phyloP scores from a whole-genome alignment of 441 rosid genomes.

The Cnidoscolus chayamansa region DNA sequence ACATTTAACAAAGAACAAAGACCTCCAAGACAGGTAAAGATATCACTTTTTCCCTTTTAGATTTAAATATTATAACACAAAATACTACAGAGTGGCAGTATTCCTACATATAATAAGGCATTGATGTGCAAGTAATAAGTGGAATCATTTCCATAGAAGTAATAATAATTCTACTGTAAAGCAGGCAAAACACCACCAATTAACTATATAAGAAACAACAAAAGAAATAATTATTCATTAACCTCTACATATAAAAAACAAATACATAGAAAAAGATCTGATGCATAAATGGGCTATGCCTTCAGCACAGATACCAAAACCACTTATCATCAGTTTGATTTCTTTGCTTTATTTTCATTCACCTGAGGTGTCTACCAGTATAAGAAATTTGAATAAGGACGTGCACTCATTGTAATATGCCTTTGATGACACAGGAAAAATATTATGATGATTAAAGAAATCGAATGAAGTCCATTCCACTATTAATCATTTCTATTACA shows the following conservation, averaged over 20 bases:
- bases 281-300: neutral
- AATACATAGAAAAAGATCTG: neutral
- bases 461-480: neutral
- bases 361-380: neutral
- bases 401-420: neutral
- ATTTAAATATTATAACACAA: neutral
- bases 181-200: constrained; percentile 3
- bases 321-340: neutral
- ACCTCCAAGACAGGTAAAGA: neutral
- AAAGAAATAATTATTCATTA: neutral
- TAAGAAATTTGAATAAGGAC: constrained; percentile 1
- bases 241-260: neutral
- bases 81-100: neutral
- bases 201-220: neutral
- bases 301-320: neutral
- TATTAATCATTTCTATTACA: neutral
- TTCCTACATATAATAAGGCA: neutral
- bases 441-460: constrained; percentile 1
- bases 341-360: constrained; percentile 2
- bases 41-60: neutral
- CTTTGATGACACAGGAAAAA: neutral
- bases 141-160: neutral
- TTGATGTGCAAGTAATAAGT: neutral
- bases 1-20: neutral
- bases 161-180: neutral